Evolutionary conservation across 306 rosid species (phyloP).

Genomic region (Vigna unguiculata): DNA sequence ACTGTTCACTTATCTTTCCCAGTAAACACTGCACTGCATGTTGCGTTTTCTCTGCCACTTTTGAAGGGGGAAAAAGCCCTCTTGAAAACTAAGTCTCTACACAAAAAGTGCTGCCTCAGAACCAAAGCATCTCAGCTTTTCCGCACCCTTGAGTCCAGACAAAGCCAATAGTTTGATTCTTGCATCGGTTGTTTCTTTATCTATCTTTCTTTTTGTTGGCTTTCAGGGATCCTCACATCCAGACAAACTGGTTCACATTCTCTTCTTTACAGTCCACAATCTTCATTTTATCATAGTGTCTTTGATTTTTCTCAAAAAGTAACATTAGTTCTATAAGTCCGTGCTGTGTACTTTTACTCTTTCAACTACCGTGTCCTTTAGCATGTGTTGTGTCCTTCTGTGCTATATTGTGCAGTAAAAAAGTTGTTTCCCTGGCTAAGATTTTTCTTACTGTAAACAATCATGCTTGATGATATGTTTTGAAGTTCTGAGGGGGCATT

Average conservation of each 20-base stretch:
- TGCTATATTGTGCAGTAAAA: conserved; percentile 41
- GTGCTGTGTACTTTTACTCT: conserved; percentile 23
- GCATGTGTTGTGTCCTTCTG: conserved; percentile 34
- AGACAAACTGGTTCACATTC: conserved; percentile 64
- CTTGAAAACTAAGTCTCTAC: conserved; percentile 3
- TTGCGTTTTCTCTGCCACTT: conserved; percentile 21
- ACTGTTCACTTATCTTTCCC: conserved; percentile 35
- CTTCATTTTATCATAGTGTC: conserved; percentile 16
- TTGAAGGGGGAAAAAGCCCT: conserved; percentile 35
- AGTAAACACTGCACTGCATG: conserved; percentile 25
- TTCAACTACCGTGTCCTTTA: conserved; percentile 11
- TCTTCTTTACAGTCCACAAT: conserved; percentile 45
- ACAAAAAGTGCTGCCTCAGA: conserved; percentile 38
- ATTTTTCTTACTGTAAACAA: conserved; percentile 27
- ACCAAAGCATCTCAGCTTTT: conserved; percentile 47
- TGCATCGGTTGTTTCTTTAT: conserved; percentile 49
- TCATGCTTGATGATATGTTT: conserved; percentile 46
- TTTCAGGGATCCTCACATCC: conserved; percentile 48
- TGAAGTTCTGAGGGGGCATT: conserved; percentile 47
- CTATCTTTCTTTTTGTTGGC: conserved; percentile 48
- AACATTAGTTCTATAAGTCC: not conserved
- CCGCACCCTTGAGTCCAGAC: conserved; percentile 42
- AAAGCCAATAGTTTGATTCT: conserved; percentile 56
- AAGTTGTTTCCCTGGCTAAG: not conserved
- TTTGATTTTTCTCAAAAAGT: conserved; percentile 34